Conservation (phyloP, 495 filamentous ascomycete genomes). For the Bacidia rubella region DNA sequence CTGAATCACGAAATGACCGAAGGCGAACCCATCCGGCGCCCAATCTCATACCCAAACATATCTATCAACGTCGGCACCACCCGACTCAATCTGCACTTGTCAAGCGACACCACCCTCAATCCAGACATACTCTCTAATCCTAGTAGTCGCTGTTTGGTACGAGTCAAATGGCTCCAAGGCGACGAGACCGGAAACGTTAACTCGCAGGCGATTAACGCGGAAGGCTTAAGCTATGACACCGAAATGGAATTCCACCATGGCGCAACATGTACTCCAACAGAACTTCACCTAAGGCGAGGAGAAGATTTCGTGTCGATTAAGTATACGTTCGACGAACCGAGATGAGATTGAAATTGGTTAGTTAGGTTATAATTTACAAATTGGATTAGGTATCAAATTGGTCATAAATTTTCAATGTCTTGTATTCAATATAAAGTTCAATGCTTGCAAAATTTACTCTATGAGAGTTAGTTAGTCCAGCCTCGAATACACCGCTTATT, state of each 20-base stretch:
- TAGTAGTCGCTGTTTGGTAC: slow-evolving; percentile 13
- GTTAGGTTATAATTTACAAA: background rate
- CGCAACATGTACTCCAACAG: slow-evolving; percentile 13
- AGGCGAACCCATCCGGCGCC: slow-evolving; percentile 8
- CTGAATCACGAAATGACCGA: slow-evolving; percentile 7
- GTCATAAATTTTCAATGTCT: too few relatives aligned
- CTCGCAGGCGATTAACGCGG: slow-evolving; percentile 12
- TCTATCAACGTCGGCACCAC: slow-evolving; percentile 10
- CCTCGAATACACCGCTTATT: too few relatives aligned
- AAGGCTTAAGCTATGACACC: slow-evolving; percentile 11
- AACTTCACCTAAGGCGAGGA: slow-evolving; percentile 13
- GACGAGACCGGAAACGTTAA: slow-evolving; percentile 6
- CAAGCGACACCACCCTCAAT: slow-evolving; percentile 9
- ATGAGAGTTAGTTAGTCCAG: too few relatives aligned
- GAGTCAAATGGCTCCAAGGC: slow-evolving; percentile 15
- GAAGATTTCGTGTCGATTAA: slow-evolving; percentile 16
- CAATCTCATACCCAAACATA: slow-evolving; percentile 13
- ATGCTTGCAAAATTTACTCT: too few relatives aligned
- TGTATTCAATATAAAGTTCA: too few relatives aligned
- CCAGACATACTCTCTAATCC: slow-evolving; percentile 12
- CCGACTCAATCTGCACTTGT: slow-evolving; percentile 10
- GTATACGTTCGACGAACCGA: slow-evolving; percentile 12
- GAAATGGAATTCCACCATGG: slow-evolving; percentile 14
- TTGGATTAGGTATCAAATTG: too few relatives aligned
- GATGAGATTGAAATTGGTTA: slow-evolving; percentile 1